Evolutionary conservation across 2,329 filamentous ascomycete species (phyloP).

Genomic region (Pseudovirgaria hyperparasitica): DNA sequence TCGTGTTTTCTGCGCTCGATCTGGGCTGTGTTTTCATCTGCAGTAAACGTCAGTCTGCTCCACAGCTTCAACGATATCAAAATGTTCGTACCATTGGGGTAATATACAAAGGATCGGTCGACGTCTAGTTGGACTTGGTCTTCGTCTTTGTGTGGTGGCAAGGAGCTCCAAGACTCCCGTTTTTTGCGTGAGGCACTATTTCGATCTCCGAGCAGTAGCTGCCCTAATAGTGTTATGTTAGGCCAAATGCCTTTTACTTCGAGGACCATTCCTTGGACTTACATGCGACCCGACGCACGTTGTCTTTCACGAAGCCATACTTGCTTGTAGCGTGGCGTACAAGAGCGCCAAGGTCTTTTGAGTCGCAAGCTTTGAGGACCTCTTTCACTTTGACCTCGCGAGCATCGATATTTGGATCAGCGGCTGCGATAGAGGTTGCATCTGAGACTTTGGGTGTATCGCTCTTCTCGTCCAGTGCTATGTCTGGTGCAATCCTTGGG

Average conservation of each 20-base stretch:
- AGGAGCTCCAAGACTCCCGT: slow-evolving; percentile 39
- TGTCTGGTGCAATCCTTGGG: too few species aligned
- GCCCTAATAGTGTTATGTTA: slow-evolving; percentile 40
- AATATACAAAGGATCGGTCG: slow-evolving; percentile 93
- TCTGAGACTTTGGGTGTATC: not conserved
- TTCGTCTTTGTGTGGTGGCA: slow-evolving; percentile 74
- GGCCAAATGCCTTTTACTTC: slow-evolving; percentile 7
- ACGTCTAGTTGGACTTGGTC: slow-evolving; percentile 87
- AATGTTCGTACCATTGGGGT: slow-evolving; percentile 62
- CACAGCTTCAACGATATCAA: slow-evolving; percentile 10
- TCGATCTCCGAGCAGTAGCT: slow-evolving; percentile 37
- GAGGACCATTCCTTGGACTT: slow-evolving; percentile 25
- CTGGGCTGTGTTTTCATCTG: slow-evolving; percentile 57
- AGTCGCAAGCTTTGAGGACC: slow-evolving; percentile 30
- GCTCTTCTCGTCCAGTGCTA: too few species aligned
- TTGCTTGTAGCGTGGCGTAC: slow-evolving; percentile 28
- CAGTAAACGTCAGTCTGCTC: slow-evolving; percentile 1
- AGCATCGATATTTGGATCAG: slow-evolving; percentile 3
- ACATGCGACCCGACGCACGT: slow-evolving; percentile 65
- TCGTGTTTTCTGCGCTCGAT: slow-evolving; percentile 59
- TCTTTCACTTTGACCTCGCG: slow-evolving; percentile 13
- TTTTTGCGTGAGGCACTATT: slow-evolving; percentile 8
- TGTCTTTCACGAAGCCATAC: slow-evolving; percentile 35
- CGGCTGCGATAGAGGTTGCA: not conserved
- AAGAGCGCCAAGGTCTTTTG: slow-evolving; percentile 27